Percentiles rank a stretch among this genome's conserved stretches.
Evolutionary conservation across 192 early-diverging fungal genomes (phyloP).

Genomic region (Rhizoclosmatium sp.): DNA sequence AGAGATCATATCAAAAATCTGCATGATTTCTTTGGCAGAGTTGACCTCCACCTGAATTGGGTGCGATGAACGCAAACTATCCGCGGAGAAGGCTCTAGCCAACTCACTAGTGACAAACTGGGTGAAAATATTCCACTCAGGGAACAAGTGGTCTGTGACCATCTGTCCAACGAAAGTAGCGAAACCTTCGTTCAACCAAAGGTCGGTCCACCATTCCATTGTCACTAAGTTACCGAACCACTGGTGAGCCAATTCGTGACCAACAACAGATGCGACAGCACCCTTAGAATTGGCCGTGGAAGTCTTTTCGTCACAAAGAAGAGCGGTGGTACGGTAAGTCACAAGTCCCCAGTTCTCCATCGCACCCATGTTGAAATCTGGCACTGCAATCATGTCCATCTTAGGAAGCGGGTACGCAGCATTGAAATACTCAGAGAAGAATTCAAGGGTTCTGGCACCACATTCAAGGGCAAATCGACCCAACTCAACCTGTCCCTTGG

Average conservation of each 20-base stretch:
- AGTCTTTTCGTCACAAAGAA: conserved; percentile 83
- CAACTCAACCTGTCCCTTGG: conserved; percentile 81
- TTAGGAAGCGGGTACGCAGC: conserved; percentile 86
- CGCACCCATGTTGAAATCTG: conserved; percentile 61
- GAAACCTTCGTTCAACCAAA: conserved; percentile 96
- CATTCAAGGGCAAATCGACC: conserved; percentile 86
- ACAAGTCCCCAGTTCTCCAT: conserved; percentile 99
- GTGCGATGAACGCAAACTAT: conserved; percentile 86
- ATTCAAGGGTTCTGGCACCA: conserved; percentile 79
- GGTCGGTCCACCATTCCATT: conserved; percentile 94
- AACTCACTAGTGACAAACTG: conserved; percentile 82
- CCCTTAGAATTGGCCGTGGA: conserved; percentile 79
- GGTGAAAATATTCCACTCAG: conserved; percentile 94
- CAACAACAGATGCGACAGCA: conserved; percentile 84
- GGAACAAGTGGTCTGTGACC: conserved; percentile 88
- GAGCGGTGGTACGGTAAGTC: conserved; percentile 83
- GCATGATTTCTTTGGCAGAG: conserved; percentile 83
- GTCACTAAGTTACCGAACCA: conserved; percentile 96
- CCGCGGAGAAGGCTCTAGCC: conserved; percentile 76
- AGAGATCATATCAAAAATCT: conserved; percentile 94
- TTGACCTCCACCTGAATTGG: conserved; percentile 90
- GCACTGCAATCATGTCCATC: conserved; percentile 82
- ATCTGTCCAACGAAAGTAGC: conserved; percentile 94
- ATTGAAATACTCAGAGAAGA: conserved; percentile 84
- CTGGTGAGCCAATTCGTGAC: conserved; percentile 82